Evolutionary conservation across 352 stramenopile species (phyloP), one percentile per base, ranked within the genome.

Genomic region (Elongisporangium senticosum): DNA sequence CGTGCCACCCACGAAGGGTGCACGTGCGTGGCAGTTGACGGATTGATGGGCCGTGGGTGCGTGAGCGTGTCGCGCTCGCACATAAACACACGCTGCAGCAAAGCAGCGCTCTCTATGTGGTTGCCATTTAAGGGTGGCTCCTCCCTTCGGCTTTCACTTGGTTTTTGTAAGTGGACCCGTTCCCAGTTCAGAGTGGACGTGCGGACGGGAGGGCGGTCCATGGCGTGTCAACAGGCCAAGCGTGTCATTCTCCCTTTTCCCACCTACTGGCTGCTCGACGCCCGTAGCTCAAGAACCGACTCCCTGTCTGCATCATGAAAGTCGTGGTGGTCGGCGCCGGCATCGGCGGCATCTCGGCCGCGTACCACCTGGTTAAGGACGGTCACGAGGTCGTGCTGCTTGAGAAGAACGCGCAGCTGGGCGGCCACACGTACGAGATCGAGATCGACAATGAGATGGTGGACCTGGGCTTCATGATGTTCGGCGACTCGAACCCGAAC

Each of bases 381-480:
- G 85, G 83, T 53, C 85, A 95, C 55, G 83, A 95, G 61, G 85
- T 95, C 39, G 50, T 88, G 24, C 65, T 95, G 43, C 69, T 95
- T 21, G 85, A 95, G 62, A 88, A 90, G 72, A 89, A 93, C 58
- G 78, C 83, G 59, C 79, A 71, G 55, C 62, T 95, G 19, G 85
- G 85, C 28, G 85, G 85, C 49, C 85, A 95, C 77, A 88, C 85
- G 65, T 93, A 89, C 68, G 77, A 87, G 62, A 90, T 93, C 77
- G 83, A 95, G 63, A 90, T 93, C 70, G 85, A 95, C 69, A 69
- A 73, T 61, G 83, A 95, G 64, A 75, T 79, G 55, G 85, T 95
- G 15, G 85, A 95, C 65, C 79, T 95, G 40, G 85, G 85, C 64
- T 95, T 95, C 70, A 95, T 95, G 85, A 95, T 95, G 85, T 95